phyloP scores from a whole-genome alignment of 768 basidiomycete genomes.

The Lentinula lateritia region DNA sequence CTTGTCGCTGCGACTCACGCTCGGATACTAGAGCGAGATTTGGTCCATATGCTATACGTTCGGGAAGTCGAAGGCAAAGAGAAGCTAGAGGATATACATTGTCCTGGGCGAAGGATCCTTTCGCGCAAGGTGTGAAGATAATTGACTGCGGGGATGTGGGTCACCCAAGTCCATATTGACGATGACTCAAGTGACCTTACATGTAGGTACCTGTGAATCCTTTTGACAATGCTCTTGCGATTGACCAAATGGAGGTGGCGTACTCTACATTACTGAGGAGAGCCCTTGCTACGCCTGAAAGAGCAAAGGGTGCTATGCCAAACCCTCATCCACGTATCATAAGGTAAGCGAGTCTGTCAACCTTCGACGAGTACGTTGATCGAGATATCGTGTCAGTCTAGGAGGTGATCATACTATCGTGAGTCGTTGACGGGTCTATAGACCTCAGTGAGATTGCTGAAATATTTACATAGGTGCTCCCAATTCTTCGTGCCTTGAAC shows the following conservation, averaged over 20 bases:
- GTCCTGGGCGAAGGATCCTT: slow-evolving; percentile 70
- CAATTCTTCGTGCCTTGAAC: slow-evolving; percentile 76
- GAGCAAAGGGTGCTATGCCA: background rate
- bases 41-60: slow-evolving; percentile 81
- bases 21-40: slow-evolving; percentile 69
- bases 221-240: slow-evolving; percentile 77
- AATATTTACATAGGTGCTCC: slow-evolving; percentile 52
- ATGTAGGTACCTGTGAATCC: slow-evolving; percentile 67
- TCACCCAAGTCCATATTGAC: background rate
- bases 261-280: slow-evolving; percentile 73
- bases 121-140: slow-evolving; percentile 47
- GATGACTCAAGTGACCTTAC: background rate
- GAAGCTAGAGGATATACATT: slow-evolving; percentile 55
- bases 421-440: slow-evolving; percentile 7
- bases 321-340: slow-evolving; percentile 64
- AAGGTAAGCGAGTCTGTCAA: slow-evolving; percentile 27
- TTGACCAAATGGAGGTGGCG: slow-evolving; percentile 85
- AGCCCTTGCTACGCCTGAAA: slow-evolving; percentile 29
- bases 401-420: slow-evolving; percentile 91
- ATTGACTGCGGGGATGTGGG: slow-evolving; percentile 82
- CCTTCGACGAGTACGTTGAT: background rate
- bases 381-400: slow-evolving; percentile 33
- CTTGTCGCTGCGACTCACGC: background rate
- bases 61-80: slow-evolving; percentile 68
- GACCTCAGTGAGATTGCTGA: background rate